Conservation (phyloP, 2,329 filamentous ascomycete species). For the Dothideomycetidae sp. region DNA sequence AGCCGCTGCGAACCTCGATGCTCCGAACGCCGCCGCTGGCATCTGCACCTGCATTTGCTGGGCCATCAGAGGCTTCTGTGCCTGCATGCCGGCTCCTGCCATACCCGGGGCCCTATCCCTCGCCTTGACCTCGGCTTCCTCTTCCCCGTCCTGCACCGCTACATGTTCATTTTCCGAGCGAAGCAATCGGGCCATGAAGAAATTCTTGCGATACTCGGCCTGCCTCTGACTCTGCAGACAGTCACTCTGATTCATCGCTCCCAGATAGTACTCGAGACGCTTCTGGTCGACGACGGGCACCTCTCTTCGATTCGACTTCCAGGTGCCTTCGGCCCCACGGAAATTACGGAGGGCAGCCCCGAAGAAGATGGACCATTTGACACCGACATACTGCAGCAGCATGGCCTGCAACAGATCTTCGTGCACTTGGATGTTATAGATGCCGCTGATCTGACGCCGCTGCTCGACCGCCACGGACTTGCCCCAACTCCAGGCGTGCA, state of each 20-base stretch:
- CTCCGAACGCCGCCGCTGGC: too few species aligned
- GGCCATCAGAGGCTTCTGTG: too few species aligned
- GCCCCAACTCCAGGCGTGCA: slow-evolving; percentile 41
- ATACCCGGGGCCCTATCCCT: too few species aligned
- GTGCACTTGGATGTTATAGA: slow-evolving; percentile 40
- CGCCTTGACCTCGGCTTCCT: too few species aligned
- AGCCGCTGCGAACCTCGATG: too few species aligned
- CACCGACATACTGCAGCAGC: slow-evolving; percentile 40
- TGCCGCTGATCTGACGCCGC: slow-evolving; percentile 19
- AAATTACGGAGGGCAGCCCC: slow-evolving; percentile 29
- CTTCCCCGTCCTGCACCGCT: too few species aligned
- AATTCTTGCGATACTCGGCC: slow-evolving; percentile 29
- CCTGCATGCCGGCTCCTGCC: too few species aligned
- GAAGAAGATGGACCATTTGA: slow-evolving; percentile 37
- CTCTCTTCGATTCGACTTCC: slow-evolving; percentile 20
- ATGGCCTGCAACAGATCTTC: slow-evolving; percentile 44
- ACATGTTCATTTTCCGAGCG: too few species aligned
- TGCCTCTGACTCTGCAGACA: slow-evolving; percentile 20
- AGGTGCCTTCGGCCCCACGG: slow-evolving; percentile 29
- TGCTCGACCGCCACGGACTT: slow-evolving; percentile 34
- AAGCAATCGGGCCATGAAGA: slow-evolving; percentile 46
- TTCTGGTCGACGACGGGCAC: slow-evolving; percentile 26
- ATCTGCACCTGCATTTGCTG: too few species aligned
- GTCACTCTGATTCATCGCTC: not conserved
- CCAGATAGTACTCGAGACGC: slow-evolving; percentile 33